Percentiles rank a stretch among this genome's conserved stretches.
Evolutionary conservation across 2,329 filamentous ascomycete genomes (phyloP).

Genomic region (Endoconidiophora polonica): DNA sequence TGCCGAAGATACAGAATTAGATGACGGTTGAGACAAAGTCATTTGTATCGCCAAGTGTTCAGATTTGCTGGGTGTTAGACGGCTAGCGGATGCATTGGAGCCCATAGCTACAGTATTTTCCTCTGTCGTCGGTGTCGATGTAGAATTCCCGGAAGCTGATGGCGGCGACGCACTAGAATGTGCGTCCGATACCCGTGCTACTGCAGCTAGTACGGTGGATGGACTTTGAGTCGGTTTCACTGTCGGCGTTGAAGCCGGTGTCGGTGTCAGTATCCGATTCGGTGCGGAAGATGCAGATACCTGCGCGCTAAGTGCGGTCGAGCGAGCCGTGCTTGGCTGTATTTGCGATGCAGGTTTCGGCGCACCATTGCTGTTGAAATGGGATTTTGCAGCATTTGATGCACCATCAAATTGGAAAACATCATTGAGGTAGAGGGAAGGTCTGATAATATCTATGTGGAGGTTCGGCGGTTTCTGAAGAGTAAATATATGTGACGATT

Average conservation of each 20-base stretch:
- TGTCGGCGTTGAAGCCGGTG: neutral
- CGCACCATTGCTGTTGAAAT: neutral
- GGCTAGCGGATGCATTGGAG: neutral
- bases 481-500: constrained; percentile 11
- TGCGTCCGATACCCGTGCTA: too few species aligned
- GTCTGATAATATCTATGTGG: constrained; percentile 9
- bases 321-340: neutral
- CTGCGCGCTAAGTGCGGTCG: neutral
- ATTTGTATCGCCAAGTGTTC: too few species aligned
- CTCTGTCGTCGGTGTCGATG: too few species aligned
- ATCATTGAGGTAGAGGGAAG: constrained; percentile 7
- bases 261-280: neutral
- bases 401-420: constrained; percentile 8
- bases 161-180: too few species aligned
- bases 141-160: too few species aligned
- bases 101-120: too few species aligned
- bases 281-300: neutral
- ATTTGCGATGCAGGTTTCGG: neutral
- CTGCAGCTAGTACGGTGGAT: too few species aligned
- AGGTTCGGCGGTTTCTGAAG: constrained; percentile 11
- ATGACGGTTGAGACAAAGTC: neutral
- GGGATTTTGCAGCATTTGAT: neutral
- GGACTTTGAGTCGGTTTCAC: neutral
- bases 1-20: neutral
- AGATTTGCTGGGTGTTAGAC: neutral